Base-by-base conservation (phyloP, 345 rosid species). In the Ricinus communis region DNA sequence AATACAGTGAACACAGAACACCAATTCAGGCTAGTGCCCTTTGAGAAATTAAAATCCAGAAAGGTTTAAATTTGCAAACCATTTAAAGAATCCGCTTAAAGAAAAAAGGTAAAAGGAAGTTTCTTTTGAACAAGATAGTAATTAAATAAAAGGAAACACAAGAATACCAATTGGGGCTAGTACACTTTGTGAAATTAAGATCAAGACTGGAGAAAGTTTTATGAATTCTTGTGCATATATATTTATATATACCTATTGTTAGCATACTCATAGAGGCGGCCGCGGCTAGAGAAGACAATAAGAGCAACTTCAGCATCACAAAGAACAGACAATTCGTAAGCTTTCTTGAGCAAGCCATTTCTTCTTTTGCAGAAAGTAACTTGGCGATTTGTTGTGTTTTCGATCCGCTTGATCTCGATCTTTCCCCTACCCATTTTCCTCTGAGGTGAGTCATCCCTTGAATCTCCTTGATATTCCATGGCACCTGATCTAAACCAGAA, bases 361-460 rank as follows among this genome's bases (percentile, higher is more conserved):
- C 99, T 84, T 65, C 99, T 82, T 82, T 95, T 95, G 82, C 99
- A 95, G 82, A 95, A 95, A 73, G 99, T 95, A 5, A 95, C 99
- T 79, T 95, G 99, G 33, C 99, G 91, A 73, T 92, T 95, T 0
- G 97, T 92, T 1, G 99, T 95, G 93, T 95, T 95, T 74, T 95
- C 99, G 89, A 95, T 95, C 92, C 99, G 88, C 87, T 95, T 95
- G 91, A 95, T 95, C 87, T 90, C 99, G 78, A 95, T 93, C 96
- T 95, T 95, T 62, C 99, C 99, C 77, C 99, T 88, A 6, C 97
- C 99, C 25, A 82, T 77, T 76, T 87, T 92, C 82, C 88, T 92
- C 91, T 75, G 82, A 15, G 90, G 84, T 47, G 89, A 86, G 38
- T 61, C 71, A 60, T 80, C 88, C 43, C 66, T 41, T 8, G 85